Conservation (phyloP, 306 rosid species). For the Prunus armeniaca region DNA sequence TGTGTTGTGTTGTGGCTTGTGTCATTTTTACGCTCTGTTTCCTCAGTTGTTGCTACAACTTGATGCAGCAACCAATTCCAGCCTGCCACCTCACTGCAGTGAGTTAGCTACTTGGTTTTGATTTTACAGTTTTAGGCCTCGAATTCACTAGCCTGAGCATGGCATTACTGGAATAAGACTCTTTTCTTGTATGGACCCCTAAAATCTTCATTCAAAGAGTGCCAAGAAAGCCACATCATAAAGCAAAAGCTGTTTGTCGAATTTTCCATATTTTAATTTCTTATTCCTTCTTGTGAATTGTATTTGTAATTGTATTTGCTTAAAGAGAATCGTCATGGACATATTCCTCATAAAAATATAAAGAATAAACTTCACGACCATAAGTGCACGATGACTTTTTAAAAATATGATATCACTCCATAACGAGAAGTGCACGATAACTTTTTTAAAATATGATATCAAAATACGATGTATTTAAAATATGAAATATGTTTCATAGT, state of each 20-base stretch:
- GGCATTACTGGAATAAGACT: not conserved
- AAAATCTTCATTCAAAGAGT: not conserved
- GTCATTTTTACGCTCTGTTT: not conserved
- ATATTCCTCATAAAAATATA: no score
- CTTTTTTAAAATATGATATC: no score
- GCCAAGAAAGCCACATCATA: not conserved
- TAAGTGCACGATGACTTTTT: no score
- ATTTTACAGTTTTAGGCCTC: constrained; percentile 3
- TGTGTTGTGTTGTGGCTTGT: not conserved
- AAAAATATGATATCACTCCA: no score
- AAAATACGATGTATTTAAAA: no score
- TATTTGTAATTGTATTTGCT: no score
- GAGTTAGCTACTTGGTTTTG: not conserved
- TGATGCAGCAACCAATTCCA: constrained; percentile 19
- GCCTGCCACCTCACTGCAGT: constrained; percentile 10
- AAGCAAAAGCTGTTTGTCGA: not conserved
- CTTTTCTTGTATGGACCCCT: not conserved
- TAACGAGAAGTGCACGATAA: no score
- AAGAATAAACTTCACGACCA: no score
- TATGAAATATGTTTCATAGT: no score
- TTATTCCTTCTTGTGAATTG: not conserved
- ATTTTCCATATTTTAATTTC: not conserved
- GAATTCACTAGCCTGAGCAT: not conserved
- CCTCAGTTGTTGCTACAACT: constrained; percentile 4
- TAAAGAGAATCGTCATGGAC: no score